Conservation (phyloP, 2,329 filamentous ascomycete species). For the Phialophora macrospora region DNA sequence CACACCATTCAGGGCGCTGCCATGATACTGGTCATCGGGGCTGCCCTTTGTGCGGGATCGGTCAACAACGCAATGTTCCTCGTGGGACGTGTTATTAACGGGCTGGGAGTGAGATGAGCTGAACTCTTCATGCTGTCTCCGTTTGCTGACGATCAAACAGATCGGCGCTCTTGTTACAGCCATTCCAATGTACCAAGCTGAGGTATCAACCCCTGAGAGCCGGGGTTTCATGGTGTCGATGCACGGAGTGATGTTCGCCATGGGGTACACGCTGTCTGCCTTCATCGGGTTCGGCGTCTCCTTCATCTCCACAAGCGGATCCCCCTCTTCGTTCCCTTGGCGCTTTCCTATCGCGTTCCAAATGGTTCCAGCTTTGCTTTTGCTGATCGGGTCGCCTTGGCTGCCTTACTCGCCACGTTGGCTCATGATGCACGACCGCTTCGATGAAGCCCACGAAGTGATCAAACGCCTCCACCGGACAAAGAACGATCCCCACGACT, state of each 20-base stretch:
- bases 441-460: slow-evolving; percentile 50
- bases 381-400: slow-evolving; percentile 47
- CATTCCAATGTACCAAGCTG: slow-evolving; percentile 39
- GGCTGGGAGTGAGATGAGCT: slow-evolving; percentile 18
- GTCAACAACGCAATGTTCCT: slow-evolving; percentile 42
- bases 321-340: slow-evolving; percentile 42
- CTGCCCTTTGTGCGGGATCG: slow-evolving; percentile 48
- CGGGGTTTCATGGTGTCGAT: slow-evolving; percentile 39
- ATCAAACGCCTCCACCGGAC: slow-evolving; percentile 52
- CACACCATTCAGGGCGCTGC: slow-evolving; percentile 47
- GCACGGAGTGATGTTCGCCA: slow-evolving; percentile 38
- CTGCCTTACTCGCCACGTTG: slow-evolving; percentile 59
- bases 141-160: slow-evolving; percentile 1
- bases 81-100: slow-evolving; percentile 31
- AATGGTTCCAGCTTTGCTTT: slow-evolving; percentile 47
- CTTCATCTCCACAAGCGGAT: slow-evolving; percentile 34
- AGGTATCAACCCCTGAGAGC: slow-evolving; percentile 37
- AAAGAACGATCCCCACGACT: slow-evolving; percentile 47
- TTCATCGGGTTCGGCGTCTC: slow-evolving; percentile 38
- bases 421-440: slow-evolving; percentile 51
- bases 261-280: slow-evolving; percentile 36
- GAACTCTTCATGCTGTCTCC: background rate
- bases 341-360: slow-evolving; percentile 50
- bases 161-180: slow-evolving; percentile 32
- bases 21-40: slow-evolving; percentile 41